These are phyloP conservation scores for Globisporangium spiculum DNA, from an alignment of 352 stramenopile genomes.

Conservation along the genomic window DNA sequence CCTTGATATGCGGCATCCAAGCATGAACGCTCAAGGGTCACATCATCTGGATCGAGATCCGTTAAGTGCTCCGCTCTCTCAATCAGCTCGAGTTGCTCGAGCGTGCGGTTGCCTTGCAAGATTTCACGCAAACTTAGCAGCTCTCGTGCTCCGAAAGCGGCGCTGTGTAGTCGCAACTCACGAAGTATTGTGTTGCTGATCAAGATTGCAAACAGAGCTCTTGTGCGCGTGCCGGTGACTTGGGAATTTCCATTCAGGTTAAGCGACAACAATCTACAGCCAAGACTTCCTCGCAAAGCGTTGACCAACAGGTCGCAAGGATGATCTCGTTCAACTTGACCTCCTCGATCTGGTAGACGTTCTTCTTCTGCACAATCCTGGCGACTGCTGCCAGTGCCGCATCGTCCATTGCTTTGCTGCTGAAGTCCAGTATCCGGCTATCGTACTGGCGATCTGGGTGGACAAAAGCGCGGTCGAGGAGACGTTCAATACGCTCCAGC, in stretches of 20 bases:
- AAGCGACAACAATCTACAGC: background rate
- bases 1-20: background rate
- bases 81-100: background rate
- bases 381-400: conserved; percentile 12
- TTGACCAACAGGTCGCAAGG: background rate
- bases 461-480: conserved; percentile 5
- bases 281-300: background rate
- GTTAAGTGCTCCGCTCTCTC: background rate
- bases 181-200: background rate
- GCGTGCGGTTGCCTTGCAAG: background rate
- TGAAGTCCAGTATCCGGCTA: conserved; percentile 11
- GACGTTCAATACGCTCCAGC: conserved; percentile 1
- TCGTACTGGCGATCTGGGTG: conserved; percentile 5
- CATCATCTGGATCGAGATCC: background rate
- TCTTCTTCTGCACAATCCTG: conserved; percentile 9
- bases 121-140: background rate
- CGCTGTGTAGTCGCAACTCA: background rate
- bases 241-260: conserved; percentile 1
- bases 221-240: background rate
- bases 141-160: background rate
- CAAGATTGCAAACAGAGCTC: background rate
- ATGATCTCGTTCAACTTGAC: conserved; percentile 2
- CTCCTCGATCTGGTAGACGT: conserved; percentile 1
- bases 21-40: background rate
- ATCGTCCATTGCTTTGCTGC: background rate